These are phyloP conservation scores for Kwoniella sp. DNA, from an alignment of 768 basidiomycete genomes.

Conservation along the genomic window DNA sequence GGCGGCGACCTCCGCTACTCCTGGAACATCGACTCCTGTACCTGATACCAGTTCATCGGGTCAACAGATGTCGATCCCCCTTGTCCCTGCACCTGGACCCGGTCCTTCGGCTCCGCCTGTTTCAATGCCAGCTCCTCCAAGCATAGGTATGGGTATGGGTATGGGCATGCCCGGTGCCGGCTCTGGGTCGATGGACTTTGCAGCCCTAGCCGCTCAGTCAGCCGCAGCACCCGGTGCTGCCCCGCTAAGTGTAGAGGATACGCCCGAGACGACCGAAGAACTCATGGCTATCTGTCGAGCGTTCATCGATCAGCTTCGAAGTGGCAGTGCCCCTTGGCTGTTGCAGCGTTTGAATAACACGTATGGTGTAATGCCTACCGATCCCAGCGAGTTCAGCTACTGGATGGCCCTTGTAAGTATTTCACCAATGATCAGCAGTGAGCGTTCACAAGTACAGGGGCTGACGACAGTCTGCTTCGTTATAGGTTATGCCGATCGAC, in stretches of 20 bases:
- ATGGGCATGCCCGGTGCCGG: not conserved
- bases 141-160: not conserved
- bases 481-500: slow-evolving; percentile 77
- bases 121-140: not conserved
- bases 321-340: slow-evolving; percentile 87
- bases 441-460: no score
- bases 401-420: slow-evolving; percentile 76
- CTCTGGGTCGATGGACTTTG: slow-evolving; percentile 17
- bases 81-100: not conserved
- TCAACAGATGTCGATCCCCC: not conserved
- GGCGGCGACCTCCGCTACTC: not conserved
- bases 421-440: not conserved
- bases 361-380: slow-evolving; percentile 73
- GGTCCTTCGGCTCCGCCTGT: not conserved
- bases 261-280: slow-evolving; percentile 60
- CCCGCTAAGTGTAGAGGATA: slow-evolving; percentile 22
- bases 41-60: slow-evolving; percentile 2
- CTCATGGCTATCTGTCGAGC: slow-evolving; percentile 65
- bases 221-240: slow-evolving; percentile 1
- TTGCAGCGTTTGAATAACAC: slow-evolving; percentile 79
- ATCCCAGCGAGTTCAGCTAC: slow-evolving; percentile 74
- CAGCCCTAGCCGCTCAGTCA: slow-evolving; percentile 15
- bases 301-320: slow-evolving; percentile 66
- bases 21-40: slow-evolving; percentile 3
- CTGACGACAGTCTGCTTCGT: no score